Conservation (phyloP, 352 stramenopile genomes). For the Pythium scleroteichum region DNA sequence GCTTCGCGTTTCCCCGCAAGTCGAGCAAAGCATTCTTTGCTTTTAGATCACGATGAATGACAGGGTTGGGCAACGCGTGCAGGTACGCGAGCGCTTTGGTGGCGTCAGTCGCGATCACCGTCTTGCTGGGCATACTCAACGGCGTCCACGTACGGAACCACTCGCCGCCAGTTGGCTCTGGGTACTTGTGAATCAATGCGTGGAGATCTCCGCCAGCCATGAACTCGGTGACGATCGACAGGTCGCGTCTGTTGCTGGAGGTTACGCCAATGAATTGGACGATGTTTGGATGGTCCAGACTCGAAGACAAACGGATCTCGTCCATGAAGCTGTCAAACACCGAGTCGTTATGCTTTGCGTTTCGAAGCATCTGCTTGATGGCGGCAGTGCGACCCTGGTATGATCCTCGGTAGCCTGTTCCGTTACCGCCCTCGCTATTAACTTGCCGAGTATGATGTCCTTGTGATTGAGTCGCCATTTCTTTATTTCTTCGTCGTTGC, state of each 20-base stretch:
- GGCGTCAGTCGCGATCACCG: constrained; percentile 11
- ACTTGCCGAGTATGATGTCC: not conserved
- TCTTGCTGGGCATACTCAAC: not conserved
- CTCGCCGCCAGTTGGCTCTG: not conserved
- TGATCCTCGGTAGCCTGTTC: constrained; percentile 1
- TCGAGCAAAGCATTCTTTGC: constrained; percentile 17
- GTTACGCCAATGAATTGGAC: constrained; percentile 32
- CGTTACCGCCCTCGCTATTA: constrained; percentile 14
- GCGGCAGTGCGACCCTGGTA: constrained; percentile 5
- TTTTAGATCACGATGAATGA: constrained; percentile 23
- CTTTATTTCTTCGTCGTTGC: constrained; percentile 7
- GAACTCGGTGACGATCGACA: constrained; percentile 32
- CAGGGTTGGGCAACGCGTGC: constrained; percentile 17
- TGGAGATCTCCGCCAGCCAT: constrained; percentile 29
- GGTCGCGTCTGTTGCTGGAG: constrained; percentile 26
- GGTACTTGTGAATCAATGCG: constrained; percentile 11
- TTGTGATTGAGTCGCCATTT: not conserved
- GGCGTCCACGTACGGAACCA: not conserved
- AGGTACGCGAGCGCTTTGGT: constrained; percentile 23
- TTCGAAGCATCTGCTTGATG: constrained; percentile 19
- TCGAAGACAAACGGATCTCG: constrained; percentile 34
- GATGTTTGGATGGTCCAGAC: constrained; percentile 36
- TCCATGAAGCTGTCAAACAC: constrained; percentile 28
- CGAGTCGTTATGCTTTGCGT: constrained; percentile 22
- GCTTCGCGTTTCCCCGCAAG: not conserved